Base-by-base conservation (phyloP, 805 yeast genomes). In the Candida orba region DNA sequence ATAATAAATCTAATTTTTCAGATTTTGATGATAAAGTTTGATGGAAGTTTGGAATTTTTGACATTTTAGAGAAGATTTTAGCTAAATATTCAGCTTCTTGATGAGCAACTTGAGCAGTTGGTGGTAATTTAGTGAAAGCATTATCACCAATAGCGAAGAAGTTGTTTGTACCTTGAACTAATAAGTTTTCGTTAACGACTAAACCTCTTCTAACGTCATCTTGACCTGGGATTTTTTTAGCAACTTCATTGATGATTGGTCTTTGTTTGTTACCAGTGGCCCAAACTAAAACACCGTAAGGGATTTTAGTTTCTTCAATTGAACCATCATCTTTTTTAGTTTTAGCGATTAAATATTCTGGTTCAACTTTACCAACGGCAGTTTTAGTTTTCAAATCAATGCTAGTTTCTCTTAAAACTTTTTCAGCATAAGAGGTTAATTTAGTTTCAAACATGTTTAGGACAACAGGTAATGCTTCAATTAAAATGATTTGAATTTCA, bases 91-190 rank as follows among this genome's bases (percentile, higher is more conserved):
- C 71, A 63, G 96, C 97, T 68, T 90, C 87, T 72, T 90, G 97
- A 68, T 88, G 80, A 35, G 98, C 98, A 44, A 89, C 97, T 73
- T 90, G 97, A 23, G 97, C 98, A 49, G 98, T 90, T 54, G 97
- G 97, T 36, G 96, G 93, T 55, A 79, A 80, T 62, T 86, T 86
- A 48, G 77, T 72, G 64, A 84, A 80, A 33, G 97, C 86, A 70
- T 97, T 90, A 70, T 90, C 98, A 63, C 98, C 98, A 45, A 90
- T 68, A 40, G 95, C 97, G 66, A 74, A 91, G 54, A 91, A 79
- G 22, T 69, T 65, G 55, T 73, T 73, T 36, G 88, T 75, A 61
- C 98, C 98, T 58, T 85, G 80, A 29, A 91, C 79, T 51, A 88
- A 69, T 63, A 76, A 81, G 44, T 56, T 54, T 38, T 87, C 95